Base-by-base conservation (phyloP, 1,139 yeast species). In the Debaryomyces udenii region DNA sequence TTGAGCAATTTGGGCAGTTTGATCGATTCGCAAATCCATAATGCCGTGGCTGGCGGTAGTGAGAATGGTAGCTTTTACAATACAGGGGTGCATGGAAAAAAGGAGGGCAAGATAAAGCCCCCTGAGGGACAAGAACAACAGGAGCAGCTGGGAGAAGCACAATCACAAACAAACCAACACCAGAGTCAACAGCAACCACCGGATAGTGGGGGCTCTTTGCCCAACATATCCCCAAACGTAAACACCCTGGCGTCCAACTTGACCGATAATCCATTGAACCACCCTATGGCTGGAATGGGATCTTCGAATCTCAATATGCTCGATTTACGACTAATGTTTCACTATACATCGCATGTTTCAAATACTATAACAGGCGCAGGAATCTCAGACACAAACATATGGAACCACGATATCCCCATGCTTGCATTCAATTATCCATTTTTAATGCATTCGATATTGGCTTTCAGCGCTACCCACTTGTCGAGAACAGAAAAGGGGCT, bases 321-420 rank as follows among this genome's bases (percentile, higher is more conserved):
- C 28, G 97, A 91, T 59, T 68, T 91, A 45, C 74, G 86, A 51
- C 68, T 91, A 36, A 86, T 91, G 80, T 86, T 88, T 59, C 96
- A 91, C 61, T 91, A 90, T 61, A 85, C 93, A 3, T 80, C 89
- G 0, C 82, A 79, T 31, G 96, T 90, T 2, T 86, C 96, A 62
- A 81, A 82, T 35, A 87, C 97, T 1, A 88, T 91, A 37, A 86
- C 96, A 0, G 88, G 86, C 1, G 95, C 96, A 1, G 96, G 96
- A 2, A 88, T 90, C 27, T 84, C 94, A 14, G 95, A 86, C 50
- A 82, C 87, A 26, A 80, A 84, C 50, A 86, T 91, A 27, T 91
- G 98, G 98, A 80, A 83, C 41, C 80, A 78, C 39, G 95, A 88
- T 52, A 88, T 91, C 13, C 96, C 97, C 1, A 80, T 82, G 70